phyloP scores from a whole-genome alignment of 768 basidiomycete species.

The Coprinopsis strossmayeri region DNA sequence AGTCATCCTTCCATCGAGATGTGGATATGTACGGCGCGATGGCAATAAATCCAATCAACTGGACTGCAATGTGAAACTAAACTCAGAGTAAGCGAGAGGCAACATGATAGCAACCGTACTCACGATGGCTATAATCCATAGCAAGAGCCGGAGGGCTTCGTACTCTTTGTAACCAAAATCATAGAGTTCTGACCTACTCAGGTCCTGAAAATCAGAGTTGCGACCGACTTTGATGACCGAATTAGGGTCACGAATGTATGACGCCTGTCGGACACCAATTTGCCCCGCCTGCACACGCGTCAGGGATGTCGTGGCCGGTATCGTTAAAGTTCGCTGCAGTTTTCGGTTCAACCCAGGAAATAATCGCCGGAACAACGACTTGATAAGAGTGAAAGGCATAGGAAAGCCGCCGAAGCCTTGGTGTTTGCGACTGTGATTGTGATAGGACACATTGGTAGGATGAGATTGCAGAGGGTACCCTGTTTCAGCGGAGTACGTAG shows the following conservation, averaged over 20 bases:
- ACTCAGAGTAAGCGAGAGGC: slow-evolving; percentile 3
- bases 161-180: slow-evolving; percentile 92
- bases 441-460: slow-evolving; percentile 14
- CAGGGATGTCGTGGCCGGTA: slow-evolving; percentile 64
- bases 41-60: slow-evolving; percentile 63
- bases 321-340: slow-evolving; percentile 65
- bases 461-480: no score
- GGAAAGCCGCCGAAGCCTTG: slow-evolving; percentile 70
- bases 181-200: slow-evolving; percentile 66
- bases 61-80: slow-evolving; percentile 75
- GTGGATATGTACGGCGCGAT: slow-evolving; percentile 77
- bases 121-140: slow-evolving; percentile 77
- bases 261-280: slow-evolving; percentile 46
- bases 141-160: slow-evolving; percentile 68
- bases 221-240: slow-evolving; percentile 64
- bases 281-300: slow-evolving; percentile 34
- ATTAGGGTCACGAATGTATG: slow-evolving; percentile 85
- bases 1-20: slow-evolving; percentile 50
- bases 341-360: slow-evolving; percentile 59
- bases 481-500: no score
- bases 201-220: slow-evolving; percentile 72
- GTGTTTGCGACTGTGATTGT: slow-evolving; percentile 24
- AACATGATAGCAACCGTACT: slow-evolving; percentile 24
- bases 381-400: slow-evolving; percentile 54
- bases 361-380: slow-evolving; percentile 39